These are phyloP conservation scores for Chytridiales sp. DNA, from an alignment of 371 early-diverging fungal species.

Conservation along the genomic window DNA sequence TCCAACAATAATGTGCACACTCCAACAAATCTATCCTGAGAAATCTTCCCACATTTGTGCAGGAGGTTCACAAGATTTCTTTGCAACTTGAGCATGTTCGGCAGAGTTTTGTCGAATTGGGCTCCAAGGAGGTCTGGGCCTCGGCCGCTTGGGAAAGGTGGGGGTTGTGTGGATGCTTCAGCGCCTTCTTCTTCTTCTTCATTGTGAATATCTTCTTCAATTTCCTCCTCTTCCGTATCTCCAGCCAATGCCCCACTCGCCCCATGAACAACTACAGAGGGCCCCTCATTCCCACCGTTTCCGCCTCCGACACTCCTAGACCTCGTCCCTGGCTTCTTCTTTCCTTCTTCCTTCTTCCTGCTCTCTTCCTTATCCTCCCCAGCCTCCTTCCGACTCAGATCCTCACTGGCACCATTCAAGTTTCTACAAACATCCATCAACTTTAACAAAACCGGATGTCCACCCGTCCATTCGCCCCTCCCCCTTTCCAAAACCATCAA, in stretches of 20 bases:
- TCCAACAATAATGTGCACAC: slow-evolving; percentile 21
- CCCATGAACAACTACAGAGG: slow-evolving; percentile 56
- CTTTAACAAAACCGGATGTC: slow-evolving; percentile 17
- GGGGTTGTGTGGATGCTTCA: background rate
- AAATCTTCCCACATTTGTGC: background rate
- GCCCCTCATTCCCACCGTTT: slow-evolving; percentile 45
- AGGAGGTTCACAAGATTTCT: background rate
- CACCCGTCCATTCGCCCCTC: slow-evolving; percentile 12
- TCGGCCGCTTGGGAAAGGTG: background rate
- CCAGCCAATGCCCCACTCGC: slow-evolving; percentile 35
- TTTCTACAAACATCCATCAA: slow-evolving; percentile 15
- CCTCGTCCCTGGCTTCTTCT: background rate
- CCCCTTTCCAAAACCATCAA: slow-evolving; percentile 18
- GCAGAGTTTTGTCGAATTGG: too few relatives aligned
- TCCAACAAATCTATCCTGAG: slow-evolving; percentile 5
- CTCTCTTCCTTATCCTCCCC: background rate
- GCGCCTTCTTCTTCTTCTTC: slow-evolving; percentile 3
- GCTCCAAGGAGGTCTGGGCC: slow-evolving; percentile 3
- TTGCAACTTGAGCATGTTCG: too few relatives aligned
- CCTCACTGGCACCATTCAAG: slow-evolving; percentile 51
- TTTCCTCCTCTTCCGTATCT: slow-evolving; percentile 11
- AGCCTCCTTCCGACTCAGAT: background rate
- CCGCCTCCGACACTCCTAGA: slow-evolving; percentile 3
- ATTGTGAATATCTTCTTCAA: slow-evolving; percentile 10
- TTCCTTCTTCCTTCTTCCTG: background rate